Percentiles rank a stretch among this genome's conserved stretches.
These are phyloP conservation scores for Candida xiaguanensis DNA, from an alignment of 805 yeast species.

Conservation along the genomic window DNA sequence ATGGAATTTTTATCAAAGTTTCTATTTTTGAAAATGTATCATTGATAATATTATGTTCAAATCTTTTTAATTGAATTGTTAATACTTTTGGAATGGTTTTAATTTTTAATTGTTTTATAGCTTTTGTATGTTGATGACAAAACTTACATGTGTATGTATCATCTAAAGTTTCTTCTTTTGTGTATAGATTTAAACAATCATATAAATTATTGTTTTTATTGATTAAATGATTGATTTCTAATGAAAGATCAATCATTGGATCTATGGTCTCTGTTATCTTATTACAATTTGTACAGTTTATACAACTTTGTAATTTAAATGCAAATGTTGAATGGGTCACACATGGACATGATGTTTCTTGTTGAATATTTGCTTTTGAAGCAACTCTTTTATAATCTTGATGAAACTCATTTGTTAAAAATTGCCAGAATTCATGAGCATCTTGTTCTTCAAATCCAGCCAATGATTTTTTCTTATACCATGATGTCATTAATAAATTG, in stretches of 20 bases:
- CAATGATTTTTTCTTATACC: conserved; percentile 78
- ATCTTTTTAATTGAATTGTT: conserved; percentile 80
- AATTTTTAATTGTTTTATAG: conserved; percentile 66
- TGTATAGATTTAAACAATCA: conserved; percentile 73
- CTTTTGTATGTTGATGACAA: conserved; percentile 62
- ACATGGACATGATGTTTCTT: conserved; percentile 54
- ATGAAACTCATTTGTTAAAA: conserved; percentile 82
- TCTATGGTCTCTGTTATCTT: conserved; percentile 69
- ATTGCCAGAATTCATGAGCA: conserved; percentile 97
- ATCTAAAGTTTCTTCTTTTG: conserved; percentile 68
- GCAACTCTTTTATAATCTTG: conserved; percentile 20
- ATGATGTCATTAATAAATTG: conserved; percentile 74
- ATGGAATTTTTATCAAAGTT: conserved; percentile 67
- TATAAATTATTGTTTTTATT: conserved; percentile 40
- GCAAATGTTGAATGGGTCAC: conserved; percentile 78
- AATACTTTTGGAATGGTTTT: conserved; percentile 72
- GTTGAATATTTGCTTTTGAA: background rate
- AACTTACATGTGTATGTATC: conserved; percentile 64
- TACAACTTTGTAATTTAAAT: conserved; percentile 78
- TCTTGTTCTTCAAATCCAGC: conserved; percentile 98
- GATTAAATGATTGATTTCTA: conserved; percentile 52
- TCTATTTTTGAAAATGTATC: conserved; percentile 68
- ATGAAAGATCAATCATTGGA: conserved; percentile 84
- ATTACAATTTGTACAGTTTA: conserved; percentile 68
- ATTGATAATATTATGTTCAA: conserved; percentile 52